phyloP scores from a whole-genome alignment of 768 basidiomycete species.

The Leccinum imitatum region DNA sequence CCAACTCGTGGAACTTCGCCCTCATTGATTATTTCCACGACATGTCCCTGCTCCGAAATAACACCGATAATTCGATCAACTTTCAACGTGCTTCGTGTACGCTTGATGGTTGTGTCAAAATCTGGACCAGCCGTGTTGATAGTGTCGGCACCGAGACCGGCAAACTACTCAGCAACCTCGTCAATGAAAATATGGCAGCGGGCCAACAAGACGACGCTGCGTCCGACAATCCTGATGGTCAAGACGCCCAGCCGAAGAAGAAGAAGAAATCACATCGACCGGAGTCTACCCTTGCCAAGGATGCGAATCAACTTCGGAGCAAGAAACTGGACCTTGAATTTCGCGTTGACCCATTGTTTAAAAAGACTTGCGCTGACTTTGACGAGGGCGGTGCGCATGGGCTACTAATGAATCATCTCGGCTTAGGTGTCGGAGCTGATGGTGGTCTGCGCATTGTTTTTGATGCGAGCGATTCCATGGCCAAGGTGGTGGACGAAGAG shows the following conservation, averaged over 20 bases:
- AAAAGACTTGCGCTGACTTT: constrained; percentile 97
- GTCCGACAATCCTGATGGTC: constrained; percentile 64
- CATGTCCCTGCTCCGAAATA: constrained; percentile 92
- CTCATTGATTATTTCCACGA: constrained; percentile 99
- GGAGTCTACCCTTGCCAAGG: constrained; percentile 88
- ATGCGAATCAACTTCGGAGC: constrained; percentile 72
- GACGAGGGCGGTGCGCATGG: constrained; percentile 98
- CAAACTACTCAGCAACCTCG: constrained; percentile 88
- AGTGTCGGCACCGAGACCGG: constrained; percentile 96
- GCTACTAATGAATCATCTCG: constrained; percentile 93
- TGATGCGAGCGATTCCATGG: constrained; percentile 90
- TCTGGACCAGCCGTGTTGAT: constrained; percentile 98
- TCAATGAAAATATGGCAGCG: constrained; percentile 57
- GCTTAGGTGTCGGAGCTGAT: constrained; percentile 72
- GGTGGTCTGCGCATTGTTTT: constrained; percentile 90
- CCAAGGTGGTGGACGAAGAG: constrained; percentile 74
- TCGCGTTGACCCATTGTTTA: constrained; percentile 94
- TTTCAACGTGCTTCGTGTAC: constrained; percentile 98
- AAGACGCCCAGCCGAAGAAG: constrained; percentile 56
- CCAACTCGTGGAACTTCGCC: constrained; percentile 97
- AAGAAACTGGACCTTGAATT: constrained; percentile 97
- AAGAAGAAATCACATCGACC: constrained; percentile 68
- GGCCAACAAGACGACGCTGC: constrained; percentile 58
- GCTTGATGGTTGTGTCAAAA: constrained; percentile 98
- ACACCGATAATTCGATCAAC: constrained; percentile 94